These are phyloP conservation scores for Gloeophyllum trabeum DNA, from an alignment of 768 basidiomycete genomes.

Conservation along the genomic window DNA sequence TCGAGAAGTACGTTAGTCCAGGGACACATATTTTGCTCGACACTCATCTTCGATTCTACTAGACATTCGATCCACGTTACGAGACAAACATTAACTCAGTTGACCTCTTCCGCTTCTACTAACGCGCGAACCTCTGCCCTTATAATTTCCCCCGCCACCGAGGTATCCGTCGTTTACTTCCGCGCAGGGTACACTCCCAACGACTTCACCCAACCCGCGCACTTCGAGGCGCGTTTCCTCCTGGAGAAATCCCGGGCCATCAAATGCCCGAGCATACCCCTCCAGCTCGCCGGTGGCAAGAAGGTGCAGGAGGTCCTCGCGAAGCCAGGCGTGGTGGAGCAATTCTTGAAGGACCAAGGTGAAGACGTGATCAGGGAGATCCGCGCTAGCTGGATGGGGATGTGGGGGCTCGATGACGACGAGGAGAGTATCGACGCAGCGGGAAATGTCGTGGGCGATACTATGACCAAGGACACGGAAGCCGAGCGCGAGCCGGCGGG, in stretches of 20 bases:
- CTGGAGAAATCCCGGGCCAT: conserved; percentile 79
- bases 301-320: conserved; percentile 88
- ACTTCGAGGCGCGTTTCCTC: conserved; percentile 65
- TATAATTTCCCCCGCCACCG: conserved; percentile 30
- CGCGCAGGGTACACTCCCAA: conserved; percentile 80
- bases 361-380: conserved; percentile 38
- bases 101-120: conserved; percentile 46
- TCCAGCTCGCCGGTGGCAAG: conserved; percentile 95
- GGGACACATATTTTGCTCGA: not conserved
- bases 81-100: conserved; percentile 66
- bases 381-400: conserved; percentile 72
- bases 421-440: no score
- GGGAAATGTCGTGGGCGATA: no score
- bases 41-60: not conserved
- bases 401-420: conserved; percentile 65
- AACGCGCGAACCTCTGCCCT: conserved; percentile 34
- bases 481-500: conserved; percentile 13
- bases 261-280: conserved; percentile 84
- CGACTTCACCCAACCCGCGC: conserved; percentile 57
- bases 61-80: conserved; percentile 70
- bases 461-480: not conserved
- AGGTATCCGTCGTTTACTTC: conserved; percentile 87
- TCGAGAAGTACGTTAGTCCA: conserved; percentile 49
- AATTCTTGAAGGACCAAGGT: conserved; percentile 41
- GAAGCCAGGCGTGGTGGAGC: conserved; percentile 59